These are phyloP conservation scores for Papiliotrema nemorosa DNA, from an alignment of 1,284 basidiomycete species.

Conservation along the genomic window DNA sequence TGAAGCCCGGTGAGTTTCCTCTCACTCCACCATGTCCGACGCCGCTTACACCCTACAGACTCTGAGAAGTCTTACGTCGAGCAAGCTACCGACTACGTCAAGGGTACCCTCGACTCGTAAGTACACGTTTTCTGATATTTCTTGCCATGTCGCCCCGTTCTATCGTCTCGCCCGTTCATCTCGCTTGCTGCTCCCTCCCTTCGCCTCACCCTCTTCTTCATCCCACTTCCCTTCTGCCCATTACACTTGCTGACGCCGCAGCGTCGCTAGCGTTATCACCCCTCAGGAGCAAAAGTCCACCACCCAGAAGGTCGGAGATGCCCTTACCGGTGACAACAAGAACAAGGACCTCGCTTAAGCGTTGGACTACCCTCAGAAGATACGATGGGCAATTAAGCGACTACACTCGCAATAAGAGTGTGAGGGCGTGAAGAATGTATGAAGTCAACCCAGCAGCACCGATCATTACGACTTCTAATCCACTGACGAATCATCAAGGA, in stretches of 20 bases:
- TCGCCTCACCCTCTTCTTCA: not conserved
- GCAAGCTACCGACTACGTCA: slow-evolving; percentile 42
- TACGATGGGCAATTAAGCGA: too few relatives aligned
- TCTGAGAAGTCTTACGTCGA: slow-evolving; percentile 45
- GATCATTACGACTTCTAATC: too few relatives aligned
- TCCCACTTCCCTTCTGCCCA: not conserved
- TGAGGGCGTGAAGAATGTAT: too few relatives aligned
- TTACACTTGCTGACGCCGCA: not conserved
- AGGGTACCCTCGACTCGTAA: slow-evolving; percentile 37
- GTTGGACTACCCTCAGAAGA: too few relatives aligned
- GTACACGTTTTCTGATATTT: slow-evolving; percentile 1
- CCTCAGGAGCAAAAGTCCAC: slow-evolving; percentile 41
- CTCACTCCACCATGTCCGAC: too few relatives aligned
- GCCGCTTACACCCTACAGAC: too few relatives aligned
- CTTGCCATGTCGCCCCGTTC: not conserved
- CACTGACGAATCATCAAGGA: too few relatives aligned
- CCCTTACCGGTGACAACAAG: slow-evolving; percentile 36
- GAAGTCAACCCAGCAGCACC: too few relatives aligned
- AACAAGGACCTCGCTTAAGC: slow-evolving; percentile 31
- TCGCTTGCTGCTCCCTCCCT: not conserved
- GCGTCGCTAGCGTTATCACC: slow-evolving; percentile 39
- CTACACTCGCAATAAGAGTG: too few relatives aligned
- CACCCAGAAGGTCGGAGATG: slow-evolving; percentile 46
- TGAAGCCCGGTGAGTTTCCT: too few relatives aligned
- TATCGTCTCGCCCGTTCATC: not conserved